Conservation (phyloP, 139 green algal genomes). For the Closterium sp. region DNA sequence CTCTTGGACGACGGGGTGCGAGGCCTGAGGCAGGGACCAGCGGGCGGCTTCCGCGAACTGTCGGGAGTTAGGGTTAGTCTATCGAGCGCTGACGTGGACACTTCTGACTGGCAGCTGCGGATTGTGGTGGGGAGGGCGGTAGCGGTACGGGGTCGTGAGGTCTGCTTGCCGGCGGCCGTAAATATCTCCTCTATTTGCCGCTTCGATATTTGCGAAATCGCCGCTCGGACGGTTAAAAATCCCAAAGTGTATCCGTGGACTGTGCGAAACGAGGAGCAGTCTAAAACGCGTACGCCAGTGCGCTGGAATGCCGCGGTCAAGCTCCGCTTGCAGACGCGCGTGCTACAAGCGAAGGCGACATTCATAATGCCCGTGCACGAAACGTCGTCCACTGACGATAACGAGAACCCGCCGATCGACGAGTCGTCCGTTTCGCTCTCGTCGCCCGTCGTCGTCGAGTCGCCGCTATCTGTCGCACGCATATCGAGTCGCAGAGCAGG, state of each 20-base stretch:
- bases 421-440: constrained; percentile 2
- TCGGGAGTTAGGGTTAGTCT: not conserved
- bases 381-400: not conserved
- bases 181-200: not conserved
- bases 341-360: not conserved
- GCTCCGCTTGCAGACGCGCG: not conserved
- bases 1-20: not conserved
- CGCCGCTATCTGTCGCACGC: not conserved
- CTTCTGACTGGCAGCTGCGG: not conserved
- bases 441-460: not conserved
- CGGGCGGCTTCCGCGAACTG: not conserved
- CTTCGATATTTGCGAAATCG: not conserved
- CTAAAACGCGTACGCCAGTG: not conserved
- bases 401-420: not conserved
- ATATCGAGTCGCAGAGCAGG: not conserved
- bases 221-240: not conserved
- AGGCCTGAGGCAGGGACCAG: not conserved
- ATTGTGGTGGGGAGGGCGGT: not conserved
- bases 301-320: not conserved
- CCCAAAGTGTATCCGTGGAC: not conserved
- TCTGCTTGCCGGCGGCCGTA: not conserved
- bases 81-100: not conserved
- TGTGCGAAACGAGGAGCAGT: not conserved
- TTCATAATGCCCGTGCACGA: not conserved
- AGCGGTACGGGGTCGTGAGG: not conserved